A percentile compares a stretch with the other conserved stretches of the same genome.
These are phyloP conservation scores for Brassica carinata DNA, from an alignment of 345 rosid genomes.

Conservation along the genomic window DNA sequence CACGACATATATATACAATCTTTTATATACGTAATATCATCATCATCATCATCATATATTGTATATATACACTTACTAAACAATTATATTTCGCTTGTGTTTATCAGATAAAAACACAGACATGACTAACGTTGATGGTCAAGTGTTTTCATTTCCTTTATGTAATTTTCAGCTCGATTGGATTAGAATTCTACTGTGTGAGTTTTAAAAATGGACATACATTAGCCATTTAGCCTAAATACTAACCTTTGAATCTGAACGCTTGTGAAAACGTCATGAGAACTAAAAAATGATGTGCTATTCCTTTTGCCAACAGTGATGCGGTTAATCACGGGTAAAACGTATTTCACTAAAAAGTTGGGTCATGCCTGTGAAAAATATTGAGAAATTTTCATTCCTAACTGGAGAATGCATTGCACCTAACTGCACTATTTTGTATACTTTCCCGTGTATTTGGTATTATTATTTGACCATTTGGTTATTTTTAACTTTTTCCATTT, in stretches of 20 bases:
- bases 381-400: background rate
- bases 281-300: background rate
- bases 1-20: background rate
- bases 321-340: background rate
- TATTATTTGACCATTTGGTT: slow-evolving; percentile 33
- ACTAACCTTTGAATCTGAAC: background rate
- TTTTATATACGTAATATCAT: background rate
- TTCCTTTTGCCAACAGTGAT: background rate
- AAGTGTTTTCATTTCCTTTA: background rate
- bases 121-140: background rate
- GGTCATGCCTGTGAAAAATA: background rate
- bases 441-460: slow-evolving; percentile 26
- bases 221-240: background rate
- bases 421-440: slow-evolving; percentile 24
- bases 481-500: slow-evolving; percentile 10
- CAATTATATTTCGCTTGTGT: background rate
- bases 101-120: background rate
- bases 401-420: slow-evolving; percentile 36
- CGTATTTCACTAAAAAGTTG: slow-evolving; percentile 14
- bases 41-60: background rate
- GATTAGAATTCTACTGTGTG: background rate
- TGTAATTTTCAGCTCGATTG: background rate
- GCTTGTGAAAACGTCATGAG: slow-evolving; percentile 3
- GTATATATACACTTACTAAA: background rate
- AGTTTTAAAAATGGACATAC: background rate